Evolutionary conservation across 1,139 yeast species (phyloP).

Genomic region (Pichia sp.): DNA sequence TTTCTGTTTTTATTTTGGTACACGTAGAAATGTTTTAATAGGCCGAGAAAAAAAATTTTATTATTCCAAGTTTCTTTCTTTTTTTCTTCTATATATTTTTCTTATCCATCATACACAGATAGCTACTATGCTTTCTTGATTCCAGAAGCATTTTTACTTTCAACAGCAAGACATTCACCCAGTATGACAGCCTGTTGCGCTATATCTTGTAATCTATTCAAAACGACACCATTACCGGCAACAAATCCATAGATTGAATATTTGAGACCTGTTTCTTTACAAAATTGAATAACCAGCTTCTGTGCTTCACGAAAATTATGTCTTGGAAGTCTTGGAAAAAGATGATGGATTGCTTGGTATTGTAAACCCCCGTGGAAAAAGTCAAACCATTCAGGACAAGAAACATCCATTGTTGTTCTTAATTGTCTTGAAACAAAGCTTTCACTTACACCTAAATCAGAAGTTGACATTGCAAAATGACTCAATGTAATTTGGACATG

Average conservation of each 20-base stretch:
- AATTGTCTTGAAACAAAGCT: constrained; percentile 77
- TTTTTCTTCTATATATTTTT: not conserved
- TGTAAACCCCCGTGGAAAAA: constrained; percentile 89
- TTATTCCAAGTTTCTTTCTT: not conserved
- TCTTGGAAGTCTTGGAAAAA: constrained; percentile 84
- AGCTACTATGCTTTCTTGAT: not conserved
- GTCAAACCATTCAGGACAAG: constrained; percentile 89
- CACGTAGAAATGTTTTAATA: too few species aligned
- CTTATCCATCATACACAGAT: not conserved
- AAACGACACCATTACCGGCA: constrained; percentile 66
- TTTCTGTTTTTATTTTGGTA: too few species aligned
- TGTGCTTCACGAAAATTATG: constrained; percentile 78
- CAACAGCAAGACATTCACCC: constrained; percentile 49
- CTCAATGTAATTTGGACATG: constrained; percentile 88
- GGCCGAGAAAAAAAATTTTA: not conserved
- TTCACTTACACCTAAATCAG: constrained; percentile 76
- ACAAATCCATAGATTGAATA: constrained; percentile 84
- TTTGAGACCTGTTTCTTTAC: constrained; percentile 69
- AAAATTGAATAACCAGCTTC: constrained; percentile 63
- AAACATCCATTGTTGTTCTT: constrained; percentile 92
- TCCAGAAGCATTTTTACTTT: not conserved
- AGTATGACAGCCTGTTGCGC: constrained; percentile 73
- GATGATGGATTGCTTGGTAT: constrained; percentile 85
- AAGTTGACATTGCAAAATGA: constrained; percentile 91
- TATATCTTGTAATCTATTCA: constrained; percentile 63